These are phyloP conservation scores for Trichopus zeylanicus DNA, from an alignment of 116 monocot genomes.

Conservation along the genomic window DNA sequence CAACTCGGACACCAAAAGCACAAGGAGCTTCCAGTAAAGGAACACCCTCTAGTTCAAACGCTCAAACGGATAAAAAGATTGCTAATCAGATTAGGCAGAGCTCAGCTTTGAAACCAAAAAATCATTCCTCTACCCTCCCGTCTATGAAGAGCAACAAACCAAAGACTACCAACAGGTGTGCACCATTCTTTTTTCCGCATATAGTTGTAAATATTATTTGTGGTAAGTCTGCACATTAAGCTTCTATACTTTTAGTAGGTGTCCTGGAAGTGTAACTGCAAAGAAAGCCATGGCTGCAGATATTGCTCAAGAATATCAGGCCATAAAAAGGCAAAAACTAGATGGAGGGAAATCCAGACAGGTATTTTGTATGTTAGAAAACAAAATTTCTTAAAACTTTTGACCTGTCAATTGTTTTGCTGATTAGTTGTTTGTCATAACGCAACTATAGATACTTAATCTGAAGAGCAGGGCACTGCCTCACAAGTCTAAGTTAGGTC, in stretches of 20 bases:
- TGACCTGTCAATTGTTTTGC: neutral
- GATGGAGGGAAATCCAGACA: slow-evolving; percentile 50
- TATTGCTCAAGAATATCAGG: slow-evolving; percentile 76
- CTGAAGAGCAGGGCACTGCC: slow-evolving; percentile 47
- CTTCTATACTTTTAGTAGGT: slow-evolving; percentile 9
- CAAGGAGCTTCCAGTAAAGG: slow-evolving; percentile 9
- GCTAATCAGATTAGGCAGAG: slow-evolving; percentile 8
- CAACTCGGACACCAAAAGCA: slow-evolving; percentile 40
- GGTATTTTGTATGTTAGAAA: slow-evolving; percentile 18
- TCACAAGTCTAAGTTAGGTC: slow-evolving; percentile 68
- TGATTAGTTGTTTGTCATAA: neutral
- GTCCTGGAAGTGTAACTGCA: slow-evolving; percentile 13
- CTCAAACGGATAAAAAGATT: slow-evolving; percentile 27
- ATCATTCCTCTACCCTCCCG: slow-evolving; percentile 10
- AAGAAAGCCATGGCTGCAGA: slow-evolving; percentile 22
- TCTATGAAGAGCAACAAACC: slow-evolving; percentile 17
- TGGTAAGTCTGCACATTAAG: neutral
- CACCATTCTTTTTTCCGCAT: neutral
- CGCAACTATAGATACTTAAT: slow-evolving; percentile 57
- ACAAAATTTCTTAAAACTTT: neutral
- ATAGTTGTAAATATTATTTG: neutral
- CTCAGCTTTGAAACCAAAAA: slow-evolving; percentile 24
- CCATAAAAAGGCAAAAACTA: slow-evolving; percentile 80
- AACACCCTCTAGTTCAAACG: slow-evolving; percentile 21
- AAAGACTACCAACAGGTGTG: slow-evolving; percentile 28